phyloP scores from a whole-genome alignment of 148 eudicot genomes.

The Rheum nobile region DNA sequence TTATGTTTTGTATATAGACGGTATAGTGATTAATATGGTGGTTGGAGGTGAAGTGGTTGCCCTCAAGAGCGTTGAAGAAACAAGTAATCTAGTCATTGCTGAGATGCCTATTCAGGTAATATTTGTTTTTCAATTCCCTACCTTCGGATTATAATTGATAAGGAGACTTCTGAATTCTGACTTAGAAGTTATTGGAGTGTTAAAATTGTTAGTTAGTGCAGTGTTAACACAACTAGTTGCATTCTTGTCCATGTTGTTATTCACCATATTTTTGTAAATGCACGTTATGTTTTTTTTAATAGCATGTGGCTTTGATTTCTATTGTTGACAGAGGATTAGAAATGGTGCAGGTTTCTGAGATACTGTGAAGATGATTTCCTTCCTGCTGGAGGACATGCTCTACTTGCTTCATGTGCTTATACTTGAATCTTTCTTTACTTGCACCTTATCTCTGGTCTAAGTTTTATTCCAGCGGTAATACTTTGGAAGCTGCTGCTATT shows the following conservation, averaged over 20 bases:
- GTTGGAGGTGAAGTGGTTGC: constrained; percentile 86
- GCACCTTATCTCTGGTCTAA: no score
- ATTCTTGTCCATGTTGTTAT: neutral
- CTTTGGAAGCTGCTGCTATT: no score
- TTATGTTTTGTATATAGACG: constrained; percentile 37
- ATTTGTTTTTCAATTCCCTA: neutral
- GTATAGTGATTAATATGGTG: constrained; percentile 82
- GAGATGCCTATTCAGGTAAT: constrained; percentile 68
- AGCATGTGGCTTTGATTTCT: neutral
- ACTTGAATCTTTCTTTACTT: no score
- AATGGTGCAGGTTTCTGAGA: constrained; percentile 53
- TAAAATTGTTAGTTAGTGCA: neutral
- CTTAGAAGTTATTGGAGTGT: no score
- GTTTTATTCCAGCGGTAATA: no score
- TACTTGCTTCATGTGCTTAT: neutral
- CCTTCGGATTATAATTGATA: neutral
- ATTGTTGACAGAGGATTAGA: neutral
- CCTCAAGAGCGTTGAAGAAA: constrained; percentile 76
- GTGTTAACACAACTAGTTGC: neutral
- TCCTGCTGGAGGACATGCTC: neutral
- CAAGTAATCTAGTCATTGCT: constrained; percentile 56
- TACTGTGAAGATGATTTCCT: constrained; percentile 23
- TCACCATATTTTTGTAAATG: neutral
- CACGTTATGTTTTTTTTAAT: neutral
- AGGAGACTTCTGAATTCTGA: no score